Evolutionary conservation across 306 rosid species (phyloP).

Genomic region (Sophora flavescens): DNA sequence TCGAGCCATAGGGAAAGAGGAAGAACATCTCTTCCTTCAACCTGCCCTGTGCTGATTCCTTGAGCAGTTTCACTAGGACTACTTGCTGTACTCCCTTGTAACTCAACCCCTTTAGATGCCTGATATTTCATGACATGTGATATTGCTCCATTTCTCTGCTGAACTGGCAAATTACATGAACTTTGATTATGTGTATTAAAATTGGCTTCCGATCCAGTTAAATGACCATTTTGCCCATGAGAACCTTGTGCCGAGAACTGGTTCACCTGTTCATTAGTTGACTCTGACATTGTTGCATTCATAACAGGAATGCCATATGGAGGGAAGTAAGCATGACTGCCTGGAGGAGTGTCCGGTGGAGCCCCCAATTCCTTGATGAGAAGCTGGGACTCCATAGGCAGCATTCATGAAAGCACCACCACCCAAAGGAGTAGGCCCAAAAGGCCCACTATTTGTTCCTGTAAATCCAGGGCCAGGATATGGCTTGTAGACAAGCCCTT

Average conservation of each 20-base stretch:
- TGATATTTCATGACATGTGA: constrained; percentile 50
- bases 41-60: constrained; percentile 44
- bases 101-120: constrained; percentile 60
- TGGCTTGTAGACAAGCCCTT: constrained; percentile 96
- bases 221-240: constrained; percentile 39
- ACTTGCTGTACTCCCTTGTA: constrained; percentile 74
- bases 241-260: constrained; percentile 54
- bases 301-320: constrained; percentile 72
- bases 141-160: constrained; percentile 48
- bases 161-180: constrained; percentile 54
- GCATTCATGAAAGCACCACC: constrained; percentile 65
- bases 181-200: constrained; percentile 55
- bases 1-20: constrained; percentile 61
- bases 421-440: constrained; percentile 56
- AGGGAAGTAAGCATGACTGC: constrained; percentile 65
- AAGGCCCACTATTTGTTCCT: constrained; percentile 72
- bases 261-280: constrained; percentile 65
- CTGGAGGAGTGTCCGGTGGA: constrained; percentile 59
- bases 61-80: constrained; percentile 62
- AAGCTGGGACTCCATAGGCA: constrained; percentile 64
- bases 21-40: constrained; percentile 64
- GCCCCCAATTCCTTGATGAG: constrained; percentile 68
- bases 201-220: constrained; percentile 49
- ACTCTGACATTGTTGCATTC: constrained; percentile 65
- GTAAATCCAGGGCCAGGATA: constrained; percentile 73